phyloP scores from a whole-genome alignment of 148 eudicot species.

The Rhododendron molle region DNA sequence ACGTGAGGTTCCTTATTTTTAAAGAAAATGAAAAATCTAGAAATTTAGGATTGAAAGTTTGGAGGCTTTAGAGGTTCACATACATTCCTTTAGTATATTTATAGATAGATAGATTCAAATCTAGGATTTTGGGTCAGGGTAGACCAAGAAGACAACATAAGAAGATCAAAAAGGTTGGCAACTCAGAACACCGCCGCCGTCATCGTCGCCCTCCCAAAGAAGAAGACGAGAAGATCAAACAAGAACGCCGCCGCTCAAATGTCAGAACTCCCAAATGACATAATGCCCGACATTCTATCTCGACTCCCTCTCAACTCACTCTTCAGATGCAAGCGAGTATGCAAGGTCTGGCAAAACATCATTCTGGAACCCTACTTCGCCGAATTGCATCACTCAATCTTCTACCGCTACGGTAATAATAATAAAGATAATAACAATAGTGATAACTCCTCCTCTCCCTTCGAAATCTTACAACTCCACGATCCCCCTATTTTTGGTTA shows the following conservation, averaged over 20 bases:
- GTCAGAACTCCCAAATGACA: not conserved
- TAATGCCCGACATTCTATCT: not conserved
- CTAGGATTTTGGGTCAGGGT: not conserved
- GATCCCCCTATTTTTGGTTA: not conserved
- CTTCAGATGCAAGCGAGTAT: not conserved
- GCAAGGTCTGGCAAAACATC: not conserved
- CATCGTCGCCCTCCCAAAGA: no score
- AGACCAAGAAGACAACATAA: not conserved
- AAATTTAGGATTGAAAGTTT: no score
- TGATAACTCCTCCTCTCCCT: not conserved
- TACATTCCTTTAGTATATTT: no score
- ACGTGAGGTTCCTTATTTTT: no score
- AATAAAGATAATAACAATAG: no score
- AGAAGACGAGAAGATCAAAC: not conserved
- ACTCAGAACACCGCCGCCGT: no score
- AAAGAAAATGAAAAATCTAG: no score
- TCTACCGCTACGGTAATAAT: not conserved
- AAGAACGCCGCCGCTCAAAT: not conserved
- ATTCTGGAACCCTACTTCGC: not conserved
- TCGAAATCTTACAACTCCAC: not conserved
- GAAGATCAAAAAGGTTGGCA: no score
- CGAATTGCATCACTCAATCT: not conserved
- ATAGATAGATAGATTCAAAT: no score
- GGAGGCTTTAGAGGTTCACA: no score
- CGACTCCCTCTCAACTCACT: not conserved